Percentiles rank a stretch among this genome's conserved stretches.
These are phyloP conservation scores for Hondaea fermentalgiana DNA, from an alignment of 108 stramenopile species.

Conservation along the genomic window DNA sequence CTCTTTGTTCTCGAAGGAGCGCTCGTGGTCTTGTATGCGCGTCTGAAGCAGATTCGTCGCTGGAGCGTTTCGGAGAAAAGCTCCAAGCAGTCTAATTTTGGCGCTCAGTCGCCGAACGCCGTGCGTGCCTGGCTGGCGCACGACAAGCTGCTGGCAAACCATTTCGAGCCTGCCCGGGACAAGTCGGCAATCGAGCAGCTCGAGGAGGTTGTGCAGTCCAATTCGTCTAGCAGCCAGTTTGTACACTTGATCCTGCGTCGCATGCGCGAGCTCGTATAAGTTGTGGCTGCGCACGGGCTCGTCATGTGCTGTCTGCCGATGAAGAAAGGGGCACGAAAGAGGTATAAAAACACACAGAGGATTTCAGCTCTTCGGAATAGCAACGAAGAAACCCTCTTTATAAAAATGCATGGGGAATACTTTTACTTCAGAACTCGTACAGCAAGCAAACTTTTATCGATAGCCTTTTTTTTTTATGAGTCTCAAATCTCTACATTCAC, in stretches of 20 bases:
- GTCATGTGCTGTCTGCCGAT: too few species aligned
- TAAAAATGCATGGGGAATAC: too few species aligned
- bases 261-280: not conserved
- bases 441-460: too few species aligned
- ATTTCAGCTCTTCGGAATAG: too few species aligned
- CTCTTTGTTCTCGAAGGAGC: not conserved
- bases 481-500: not conserved
- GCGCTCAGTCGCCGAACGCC: not conserved
- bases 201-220: not conserved
- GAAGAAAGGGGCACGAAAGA: too few species aligned
- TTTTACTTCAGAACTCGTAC: too few species aligned
- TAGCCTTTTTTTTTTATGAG: not conserved
- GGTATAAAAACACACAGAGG: too few species aligned
- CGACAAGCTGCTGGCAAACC: not conserved
- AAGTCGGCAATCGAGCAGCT: slow-evolving; percentile 12
- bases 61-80: not conserved
- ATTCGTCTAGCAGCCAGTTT: not conserved
- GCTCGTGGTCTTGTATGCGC: not conserved
- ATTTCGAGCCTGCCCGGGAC: not conserved
- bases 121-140: not conserved
- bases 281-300: too few species aligned
- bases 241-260: not conserved
- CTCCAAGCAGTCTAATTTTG: not conserved
- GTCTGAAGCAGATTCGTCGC: not conserved
- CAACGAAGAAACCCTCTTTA: too few species aligned